Percentiles rank a stretch among this genome's conserved stretches.
phyloP scores from a whole-genome alignment of 129 eudicot genomes.

The Artemisia annua region DNA sequence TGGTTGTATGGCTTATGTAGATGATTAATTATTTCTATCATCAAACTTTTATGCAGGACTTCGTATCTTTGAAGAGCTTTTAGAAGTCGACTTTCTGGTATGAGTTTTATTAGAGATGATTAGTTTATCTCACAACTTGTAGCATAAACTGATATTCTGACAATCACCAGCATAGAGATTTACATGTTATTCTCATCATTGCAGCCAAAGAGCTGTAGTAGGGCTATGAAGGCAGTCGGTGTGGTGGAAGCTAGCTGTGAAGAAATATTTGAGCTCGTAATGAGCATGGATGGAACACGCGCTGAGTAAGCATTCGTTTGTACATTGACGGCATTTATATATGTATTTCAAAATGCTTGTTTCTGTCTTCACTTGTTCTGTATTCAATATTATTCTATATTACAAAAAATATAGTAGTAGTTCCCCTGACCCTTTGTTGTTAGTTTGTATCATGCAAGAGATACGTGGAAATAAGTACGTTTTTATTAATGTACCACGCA shows the following conservation, averaged over 20 bases:
- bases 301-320: conserved; percentile 67
- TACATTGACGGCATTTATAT: not conserved
- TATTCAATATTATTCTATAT: not conserved
- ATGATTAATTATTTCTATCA: conserved; percentile 13
- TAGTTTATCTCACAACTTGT: conserved; percentile 3
- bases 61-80: conserved; percentile 98
- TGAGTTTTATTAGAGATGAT: conserved; percentile 14
- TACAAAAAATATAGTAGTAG: conserved; percentile 13
- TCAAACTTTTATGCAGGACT: conserved; percentile 60
- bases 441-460: not conserved
- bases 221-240: conserved; percentile 99
- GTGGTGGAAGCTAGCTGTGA: conserved; percentile 99
- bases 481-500: not conserved
- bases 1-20: conserved; percentile 5
- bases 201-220: conserved; percentile 99
- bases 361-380: conserved; percentile 8
- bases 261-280: conserved; percentile 95
- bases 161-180: not conserved
- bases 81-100: conserved; percentile 95
- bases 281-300: conserved; percentile 99
- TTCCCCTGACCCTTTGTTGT: conserved; percentile 9
- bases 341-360: not conserved
- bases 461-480: not conserved
- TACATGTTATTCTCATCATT: conserved; percentile 22
- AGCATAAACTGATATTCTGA: conserved; percentile 1